Conservation (phyloP, 805 yeast genomes). For the Clavispora vitiphila region DNA sequence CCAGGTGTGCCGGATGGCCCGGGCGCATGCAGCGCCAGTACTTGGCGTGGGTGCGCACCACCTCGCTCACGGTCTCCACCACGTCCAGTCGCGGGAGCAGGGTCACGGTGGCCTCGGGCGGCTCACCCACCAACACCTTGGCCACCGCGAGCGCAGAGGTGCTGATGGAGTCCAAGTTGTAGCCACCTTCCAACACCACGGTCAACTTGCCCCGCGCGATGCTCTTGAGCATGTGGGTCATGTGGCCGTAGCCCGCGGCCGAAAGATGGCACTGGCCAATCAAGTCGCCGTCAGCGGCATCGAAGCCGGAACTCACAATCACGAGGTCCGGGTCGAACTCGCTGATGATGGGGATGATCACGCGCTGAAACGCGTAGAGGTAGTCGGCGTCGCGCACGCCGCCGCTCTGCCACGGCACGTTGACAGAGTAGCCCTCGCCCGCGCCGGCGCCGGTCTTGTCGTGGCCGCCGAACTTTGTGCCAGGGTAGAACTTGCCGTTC, state of each 20-base stretch:
- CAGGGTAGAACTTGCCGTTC: slow-evolving; percentile 89
- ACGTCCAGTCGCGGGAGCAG: slow-evolving; percentile 71
- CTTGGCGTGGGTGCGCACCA: slow-evolving; percentile 70
- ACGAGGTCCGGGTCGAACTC: slow-evolving; percentile 93
- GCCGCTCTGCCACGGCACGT: slow-evolving; percentile 88
- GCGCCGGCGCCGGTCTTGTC: slow-evolving; percentile 78
- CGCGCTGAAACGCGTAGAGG: slow-evolving; percentile 80
- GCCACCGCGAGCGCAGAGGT: slow-evolving; percentile 89
- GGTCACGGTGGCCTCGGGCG: slow-evolving; percentile 74
- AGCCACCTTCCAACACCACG: slow-evolving; percentile 94
- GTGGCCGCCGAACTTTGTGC: slow-evolving; percentile 78
- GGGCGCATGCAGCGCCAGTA: slow-evolving; percentile 85
- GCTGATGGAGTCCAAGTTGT: slow-evolving; percentile 86
- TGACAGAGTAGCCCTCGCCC: slow-evolving; percentile 85
- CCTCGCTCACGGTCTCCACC: slow-evolving; percentile 75
- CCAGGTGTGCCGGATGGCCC: slow-evolving; percentile 44
- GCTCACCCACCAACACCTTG: slow-evolving; percentile 87
- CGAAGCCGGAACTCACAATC: slow-evolving; percentile 92
- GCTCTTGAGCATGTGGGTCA: slow-evolving; percentile 88
- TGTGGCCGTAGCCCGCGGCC: slow-evolving; percentile 93
- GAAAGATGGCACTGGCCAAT: slow-evolving; percentile 95
- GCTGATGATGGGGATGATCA: slow-evolving; percentile 80
- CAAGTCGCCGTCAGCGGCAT: slow-evolving; percentile 97
- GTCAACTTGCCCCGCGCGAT: slow-evolving; percentile 85
- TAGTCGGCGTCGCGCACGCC: slow-evolving; percentile 97